Evolutionary conservation across 208 protist genomes (phyloP), one percentile per base, ranked within the genome.

Genomic region (Trypanosoma platydactyli): DNA sequence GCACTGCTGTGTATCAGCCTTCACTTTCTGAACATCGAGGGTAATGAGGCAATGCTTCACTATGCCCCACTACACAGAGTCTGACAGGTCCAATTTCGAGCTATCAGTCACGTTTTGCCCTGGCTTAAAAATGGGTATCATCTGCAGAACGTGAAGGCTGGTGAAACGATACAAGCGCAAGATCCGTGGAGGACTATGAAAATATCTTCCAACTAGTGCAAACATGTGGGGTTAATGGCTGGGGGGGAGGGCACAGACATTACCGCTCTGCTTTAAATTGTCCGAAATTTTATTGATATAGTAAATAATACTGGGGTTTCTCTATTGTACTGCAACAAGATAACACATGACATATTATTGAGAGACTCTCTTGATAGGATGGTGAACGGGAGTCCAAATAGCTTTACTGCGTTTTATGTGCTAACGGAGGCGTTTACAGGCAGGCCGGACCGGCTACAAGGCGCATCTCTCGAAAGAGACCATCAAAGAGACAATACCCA

Each of bases 61-160:
- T 97, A 96, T 77, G 95, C 91, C 6, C 90, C 90, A 25, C 84
- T 96, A 59, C 81, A 82, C 3, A 25, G 79, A 76, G 61, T 78
- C 55, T 48, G 85, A 88, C 38, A 88, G 89, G 69, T 90, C 90
- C 20, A 67, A 81, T 63, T 93, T 97, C 64, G 87, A 96, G 29
- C 57, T 95, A 12, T 18, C 95, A 16, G 79, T 96, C 35, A 95
- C 95, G 62, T 77, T 77, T 66, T 98, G 97, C 66, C 81, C 79
- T 18, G 89, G 86, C 63, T 84, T 84, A 33, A 96, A 92, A 77
- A 97, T 98, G 94, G 88, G 87, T 30, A 89, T 84, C 80, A 97
- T 65, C 67, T 98, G 15, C 92, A 97, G 42, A 52, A 63, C 24
- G 87, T 98, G 84, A 88, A 97, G 64, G 71, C 88, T 7, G 93